Conservation (phyloP, 352 stramenopile genomes). For the Phytophthora sojae region DNA sequence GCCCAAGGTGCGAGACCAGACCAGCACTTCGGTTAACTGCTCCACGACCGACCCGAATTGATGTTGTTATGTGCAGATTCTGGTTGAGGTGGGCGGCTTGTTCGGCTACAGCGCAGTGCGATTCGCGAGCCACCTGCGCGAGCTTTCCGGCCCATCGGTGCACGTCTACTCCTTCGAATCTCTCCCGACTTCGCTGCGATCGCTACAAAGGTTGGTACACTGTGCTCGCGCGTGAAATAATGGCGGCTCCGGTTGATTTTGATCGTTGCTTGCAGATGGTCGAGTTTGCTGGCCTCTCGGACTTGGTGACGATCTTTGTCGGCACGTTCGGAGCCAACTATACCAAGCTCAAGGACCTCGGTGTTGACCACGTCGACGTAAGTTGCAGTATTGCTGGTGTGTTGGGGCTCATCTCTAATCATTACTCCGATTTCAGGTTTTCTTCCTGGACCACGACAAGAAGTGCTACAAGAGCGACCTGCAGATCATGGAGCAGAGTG, state of each 20-base stretch:
- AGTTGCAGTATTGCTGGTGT: background rate
- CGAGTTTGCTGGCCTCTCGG: conserved; percentile 37
- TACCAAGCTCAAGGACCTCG: conserved; percentile 31
- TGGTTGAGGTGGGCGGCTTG: conserved; percentile 51
- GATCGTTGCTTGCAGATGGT: conserved; percentile 30
- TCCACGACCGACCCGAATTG: background rate
- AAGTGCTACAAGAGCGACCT: conserved; percentile 43
- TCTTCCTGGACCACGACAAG: conserved; percentile 55
- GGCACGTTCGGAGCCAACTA: conserved; percentile 44
- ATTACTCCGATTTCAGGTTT: conserved; percentile 18
- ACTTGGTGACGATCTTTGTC: conserved; percentile 46
- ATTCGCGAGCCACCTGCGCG: conserved; percentile 42
- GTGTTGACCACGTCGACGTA: conserved; percentile 45
- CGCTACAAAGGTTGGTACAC: conserved; percentile 35
- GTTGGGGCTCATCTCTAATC: background rate
- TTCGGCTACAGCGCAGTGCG: conserved; percentile 57
- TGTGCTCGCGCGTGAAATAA: background rate
- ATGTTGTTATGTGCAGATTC: conserved; percentile 20
- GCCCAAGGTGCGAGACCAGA: conserved; percentile 26
- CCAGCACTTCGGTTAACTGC: background rate
- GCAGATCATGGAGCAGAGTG: conserved; percentile 41
- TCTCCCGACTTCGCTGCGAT: conserved; percentile 43
- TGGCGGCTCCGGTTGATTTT: background rate
- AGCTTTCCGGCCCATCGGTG: conserved; percentile 27
- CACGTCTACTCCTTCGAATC: conserved; percentile 62